Conservation (phyloP, 2,329 filamentous ascomycete species). For the Penicillium sp. region DNA sequence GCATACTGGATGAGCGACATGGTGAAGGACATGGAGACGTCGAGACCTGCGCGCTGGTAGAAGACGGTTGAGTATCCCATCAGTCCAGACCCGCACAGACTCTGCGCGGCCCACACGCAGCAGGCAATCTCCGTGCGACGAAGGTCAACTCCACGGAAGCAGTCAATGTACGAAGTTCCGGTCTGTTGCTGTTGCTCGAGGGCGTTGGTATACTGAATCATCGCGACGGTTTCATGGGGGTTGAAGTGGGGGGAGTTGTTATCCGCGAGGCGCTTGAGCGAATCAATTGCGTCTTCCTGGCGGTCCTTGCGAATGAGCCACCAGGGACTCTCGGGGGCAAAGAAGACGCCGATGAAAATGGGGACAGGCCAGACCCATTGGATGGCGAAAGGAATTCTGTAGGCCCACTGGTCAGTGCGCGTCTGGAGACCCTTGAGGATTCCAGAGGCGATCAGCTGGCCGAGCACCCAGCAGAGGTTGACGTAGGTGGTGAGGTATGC, state of each 20-base stretch:
- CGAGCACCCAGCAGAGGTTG: conserved; percentile 48
- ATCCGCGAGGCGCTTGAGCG: conserved; percentile 37
- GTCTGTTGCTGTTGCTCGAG: conserved; percentile 28
- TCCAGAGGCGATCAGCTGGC: conserved; percentile 53
- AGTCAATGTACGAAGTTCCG: conserved; percentile 34
- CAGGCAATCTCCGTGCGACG: conserved; percentile 50
- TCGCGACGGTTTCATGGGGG: conserved; percentile 37
- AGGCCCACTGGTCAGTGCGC: conserved; percentile 52
- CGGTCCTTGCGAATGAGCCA: conserved; percentile 48
- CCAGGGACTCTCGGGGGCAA: conserved; percentile 54
- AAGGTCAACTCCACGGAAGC: conserved; percentile 35
- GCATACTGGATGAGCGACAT: conserved; percentile 62
- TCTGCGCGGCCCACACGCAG: conserved; percentile 41
- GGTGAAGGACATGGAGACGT: conserved; percentile 38
- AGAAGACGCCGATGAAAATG: conserved; percentile 46
- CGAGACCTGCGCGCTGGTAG: conserved; percentile 44
- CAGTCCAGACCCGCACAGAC: conserved; percentile 35
- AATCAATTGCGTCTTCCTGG: conserved; percentile 39
- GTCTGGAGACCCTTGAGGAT: conserved; percentile 49
- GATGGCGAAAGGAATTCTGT: conserved; percentile 53
- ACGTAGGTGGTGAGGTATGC: conserved; percentile 47
- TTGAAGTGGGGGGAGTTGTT: conserved; percentile 28
- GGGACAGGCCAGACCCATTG: conserved; percentile 58
- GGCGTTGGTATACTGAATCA: conserved; percentile 46
- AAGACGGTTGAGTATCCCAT: conserved; percentile 43